Evolutionary conservation across 148 eudicot genomes (phyloP).

Genomic region (Polygonum maritimum): DNA sequence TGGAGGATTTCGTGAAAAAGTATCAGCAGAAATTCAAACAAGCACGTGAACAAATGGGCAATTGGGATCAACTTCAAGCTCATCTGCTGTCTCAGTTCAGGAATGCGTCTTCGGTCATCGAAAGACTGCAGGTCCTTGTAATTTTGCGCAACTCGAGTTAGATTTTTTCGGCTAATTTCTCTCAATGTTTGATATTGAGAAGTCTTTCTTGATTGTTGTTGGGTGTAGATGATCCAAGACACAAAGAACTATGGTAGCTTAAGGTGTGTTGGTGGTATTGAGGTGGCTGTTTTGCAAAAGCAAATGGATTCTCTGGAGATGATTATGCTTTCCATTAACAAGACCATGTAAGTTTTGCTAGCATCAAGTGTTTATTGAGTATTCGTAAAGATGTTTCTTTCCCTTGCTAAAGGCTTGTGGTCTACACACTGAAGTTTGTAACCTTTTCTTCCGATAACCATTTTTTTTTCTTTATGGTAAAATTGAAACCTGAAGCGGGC

Average conservation of each 20-base stretch:
- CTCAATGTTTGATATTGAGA: not conserved
- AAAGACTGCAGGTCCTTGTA: conserved; percentile 32
- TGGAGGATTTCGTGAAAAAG: conserved; percentile 53
- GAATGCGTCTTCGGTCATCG: conserved; percentile 43
- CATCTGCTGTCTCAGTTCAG: conserved; percentile 40
- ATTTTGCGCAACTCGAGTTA: not conserved
- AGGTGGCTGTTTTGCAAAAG: conserved; percentile 41
- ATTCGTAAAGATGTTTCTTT: not conserved
- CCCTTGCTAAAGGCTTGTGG: not conserved
- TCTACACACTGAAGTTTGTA: not conserved
- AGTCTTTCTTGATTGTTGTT: not conserved
- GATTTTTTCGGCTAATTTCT: not conserved
- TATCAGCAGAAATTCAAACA: conserved; percentile 40
- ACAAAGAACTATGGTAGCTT: conserved; percentile 54
- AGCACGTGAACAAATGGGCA: conserved; percentile 34
- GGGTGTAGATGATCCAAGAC: conserved; percentile 44
- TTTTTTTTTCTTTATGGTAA: not conserved
- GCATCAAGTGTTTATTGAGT: not conserved
- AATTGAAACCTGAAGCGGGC: not conserved
- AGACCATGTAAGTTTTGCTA: conserved; percentile 47
- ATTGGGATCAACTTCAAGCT: conserved; percentile 51
- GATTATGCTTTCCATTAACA: conserved; percentile 40
- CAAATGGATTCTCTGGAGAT: conserved; percentile 67
- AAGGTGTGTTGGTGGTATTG: conserved; percentile 50
- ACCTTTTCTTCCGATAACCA: not conserved